A percentile compares a stretch with the other conserved stretches of the same genome.
Evolutionary conservation across 192 early-diverging fungal species (phyloP).

Genomic region (Coemansia sp.): DNA sequence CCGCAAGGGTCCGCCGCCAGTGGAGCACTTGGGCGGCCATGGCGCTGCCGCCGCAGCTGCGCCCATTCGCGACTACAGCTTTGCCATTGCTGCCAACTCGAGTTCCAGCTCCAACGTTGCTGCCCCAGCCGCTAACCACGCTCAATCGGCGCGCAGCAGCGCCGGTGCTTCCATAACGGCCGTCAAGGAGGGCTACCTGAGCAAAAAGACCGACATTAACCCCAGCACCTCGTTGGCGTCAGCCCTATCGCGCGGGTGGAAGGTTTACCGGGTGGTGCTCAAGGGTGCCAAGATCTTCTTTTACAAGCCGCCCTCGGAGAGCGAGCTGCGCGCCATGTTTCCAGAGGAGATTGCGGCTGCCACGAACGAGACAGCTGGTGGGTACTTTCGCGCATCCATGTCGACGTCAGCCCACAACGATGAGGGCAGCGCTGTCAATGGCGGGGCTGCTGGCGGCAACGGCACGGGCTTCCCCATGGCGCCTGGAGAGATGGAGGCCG

Average conservation of each 20-base stretch:
- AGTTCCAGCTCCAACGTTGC: constrained; percentile 9
- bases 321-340: constrained; percentile 59
- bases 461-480: constrained; percentile 56
- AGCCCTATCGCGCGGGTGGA: constrained; percentile 70
- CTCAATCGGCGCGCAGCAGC: constrained; percentile 46
- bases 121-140: background rate
- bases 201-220: constrained; percentile 75
- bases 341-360: constrained; percentile 56
- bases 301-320: constrained; percentile 66
- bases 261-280: constrained; percentile 72
- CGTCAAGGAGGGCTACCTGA: constrained; percentile 68
- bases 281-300: constrained; percentile 78
- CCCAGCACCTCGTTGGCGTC: constrained; percentile 62
- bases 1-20: constrained; percentile 46
- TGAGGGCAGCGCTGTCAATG: background rate
- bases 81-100: constrained; percentile 40
- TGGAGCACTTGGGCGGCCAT: background rate
- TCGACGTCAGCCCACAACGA: constrained; percentile 28
- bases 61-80: constrained; percentile 51
- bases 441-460: constrained; percentile 3
- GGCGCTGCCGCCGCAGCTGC: background rate
- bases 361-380: constrained; percentile 53
- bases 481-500: constrained; percentile 63
- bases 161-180: constrained; percentile 27
- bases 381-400: constrained; percentile 42